A percentile compares a stretch with the other conserved stretches of the same genome.
phyloP scores from a whole-genome alignment of 805 yeast genomes.

The Metschnikowia cubensis region DNA sequence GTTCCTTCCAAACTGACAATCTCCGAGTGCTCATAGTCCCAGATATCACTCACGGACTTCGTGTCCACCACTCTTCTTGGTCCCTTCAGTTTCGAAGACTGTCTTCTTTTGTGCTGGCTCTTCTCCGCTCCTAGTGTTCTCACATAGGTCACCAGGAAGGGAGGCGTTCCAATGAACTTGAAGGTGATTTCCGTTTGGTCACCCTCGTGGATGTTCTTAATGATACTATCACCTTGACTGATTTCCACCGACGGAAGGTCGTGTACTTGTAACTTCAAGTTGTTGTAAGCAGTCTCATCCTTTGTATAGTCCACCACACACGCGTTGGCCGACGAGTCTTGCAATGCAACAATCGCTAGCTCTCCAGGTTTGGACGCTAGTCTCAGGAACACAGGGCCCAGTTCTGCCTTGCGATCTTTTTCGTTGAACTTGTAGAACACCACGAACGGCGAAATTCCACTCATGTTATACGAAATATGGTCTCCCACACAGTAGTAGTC shows the following conservation, averaged over 20 bases:
- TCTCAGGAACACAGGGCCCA: conserved; percentile 49
- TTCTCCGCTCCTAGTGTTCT: conserved; percentile 51
- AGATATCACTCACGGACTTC: conserved; percentile 65
- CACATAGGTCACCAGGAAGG: conserved; percentile 81
- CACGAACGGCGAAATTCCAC: conserved; percentile 77
- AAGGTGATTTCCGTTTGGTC: conserved; percentile 87
- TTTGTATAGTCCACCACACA: conserved; percentile 62
- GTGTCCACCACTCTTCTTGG: conserved; percentile 39
- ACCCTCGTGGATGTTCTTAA: conserved; percentile 89
- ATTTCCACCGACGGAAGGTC: conserved; percentile 74
- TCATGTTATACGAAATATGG: conserved; percentile 67
- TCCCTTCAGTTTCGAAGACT: background rate
- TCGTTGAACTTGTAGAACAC: conserved; percentile 73
- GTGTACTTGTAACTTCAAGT: conserved; percentile 33
- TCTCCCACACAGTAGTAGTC: conserved; percentile 88
- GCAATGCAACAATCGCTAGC: conserved; percentile 59
- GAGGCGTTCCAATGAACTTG: conserved; percentile 83
- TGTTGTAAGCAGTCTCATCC: conserved; percentile 28
- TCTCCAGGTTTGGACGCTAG: conserved; percentile 82
- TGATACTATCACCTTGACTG: conserved; percentile 67
- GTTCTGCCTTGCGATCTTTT: conserved; percentile 51
- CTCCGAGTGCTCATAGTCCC: conserved; percentile 64
- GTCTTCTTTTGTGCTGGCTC: conserved; percentile 13
- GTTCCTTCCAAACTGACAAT: conserved; percentile 86
- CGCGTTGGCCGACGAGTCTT: conserved; percentile 67